A percentile compares a stretch with the other conserved stretches of the same genome.
Conservation (phyloP, 176 grass and related monocot genomes). For the Poa annua region DNA sequence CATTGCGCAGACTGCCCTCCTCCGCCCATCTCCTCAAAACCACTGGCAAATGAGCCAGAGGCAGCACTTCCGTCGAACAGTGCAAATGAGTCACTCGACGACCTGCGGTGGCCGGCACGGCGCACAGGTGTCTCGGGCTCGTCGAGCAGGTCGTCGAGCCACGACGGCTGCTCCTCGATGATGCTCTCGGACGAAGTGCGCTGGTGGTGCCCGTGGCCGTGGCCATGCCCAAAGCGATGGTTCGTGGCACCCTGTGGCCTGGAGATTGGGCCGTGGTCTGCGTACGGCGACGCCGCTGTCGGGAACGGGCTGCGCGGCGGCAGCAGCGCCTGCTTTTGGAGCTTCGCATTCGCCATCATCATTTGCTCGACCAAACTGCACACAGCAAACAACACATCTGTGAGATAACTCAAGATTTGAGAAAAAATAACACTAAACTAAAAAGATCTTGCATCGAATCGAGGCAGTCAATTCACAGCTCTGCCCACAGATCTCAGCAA, state of each 20-base stretch:
- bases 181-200: constrained; percentile 92
- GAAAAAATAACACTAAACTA: constrained; percentile 11
- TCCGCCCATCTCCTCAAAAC: constrained; percentile 51
- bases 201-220: constrained; percentile 60
- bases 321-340: constrained; percentile 65
- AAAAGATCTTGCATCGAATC: constrained; percentile 27
- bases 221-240: constrained; percentile 39
- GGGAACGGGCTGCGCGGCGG: constrained; percentile 91
- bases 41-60: constrained; percentile 33
- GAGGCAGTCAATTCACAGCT: not conserved
- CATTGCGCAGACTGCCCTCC: constrained; percentile 39
- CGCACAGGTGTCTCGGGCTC: constrained; percentile 75
- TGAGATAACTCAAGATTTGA: constrained; percentile 39
- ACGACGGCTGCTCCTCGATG: constrained; percentile 91
- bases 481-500: constrained; percentile 37
- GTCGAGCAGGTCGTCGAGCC: constrained; percentile 92
- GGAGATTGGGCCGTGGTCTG: constrained; percentile 62
- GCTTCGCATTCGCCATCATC: constrained; percentile 58
- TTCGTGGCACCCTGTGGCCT: constrained; percentile 51
- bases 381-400: constrained; percentile 24
- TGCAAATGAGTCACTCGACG: constrained; percentile 87
- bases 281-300: constrained; percentile 35
- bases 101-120: constrained; percentile 70
- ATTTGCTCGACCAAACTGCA: constrained; percentile 37
- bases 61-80: constrained; percentile 54